Evolutionary conservation across 768 basidiomycete species (phyloP), one percentile per base, ranked within the genome.

Genomic region (Mycena venus): DNA sequence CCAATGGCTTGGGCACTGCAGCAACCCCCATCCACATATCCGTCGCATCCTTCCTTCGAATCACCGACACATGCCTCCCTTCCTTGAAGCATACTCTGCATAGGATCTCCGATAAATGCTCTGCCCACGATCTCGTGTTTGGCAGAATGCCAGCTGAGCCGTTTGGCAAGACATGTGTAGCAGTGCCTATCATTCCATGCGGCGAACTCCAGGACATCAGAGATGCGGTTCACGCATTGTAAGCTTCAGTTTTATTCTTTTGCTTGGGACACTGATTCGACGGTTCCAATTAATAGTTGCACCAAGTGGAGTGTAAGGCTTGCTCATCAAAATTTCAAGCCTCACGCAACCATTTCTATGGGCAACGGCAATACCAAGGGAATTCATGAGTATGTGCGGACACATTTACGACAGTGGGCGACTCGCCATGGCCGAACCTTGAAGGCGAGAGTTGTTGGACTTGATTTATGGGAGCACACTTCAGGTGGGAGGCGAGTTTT

Each of bases 391-490:
- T 31, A 34, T n/a, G 63, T 53, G 32, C 63, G 47, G 19, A 7
- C 10, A 11, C 38, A 31, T 8, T 21, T 61, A 21, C 63, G 4
- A 12, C 17, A 42, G 5, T 65, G 62, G 63, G n/a, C 5, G 31
- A 36, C 19, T 19, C 70, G 21, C 1, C 70, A 49, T 42, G 70
- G 70, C 8, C 21, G 12, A 3, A 53, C 12, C 17, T 11, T 72
- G 63, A 65, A 44, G n/a, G 70, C 53, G 38, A 64, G 55, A 40
- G 63, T 31, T 27, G 62, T 72, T 5, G 62, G 70, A n/a, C 42
- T 72, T 25, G 34, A 58, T 51, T 49, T 72, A 38, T 72, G 70
- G 70, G 23, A 65, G 21, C 70, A 72, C 47, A 36, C 15, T 15
- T 14, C 51, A 27, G 21, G n/a, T 17, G 63, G 68, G 8, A 69